Evolutionary conservation across 768 basidiomycete genomes (phyloP), one percentile per base, ranked within the genome.

Genomic region (Cystobasidium onofrii): DNA sequence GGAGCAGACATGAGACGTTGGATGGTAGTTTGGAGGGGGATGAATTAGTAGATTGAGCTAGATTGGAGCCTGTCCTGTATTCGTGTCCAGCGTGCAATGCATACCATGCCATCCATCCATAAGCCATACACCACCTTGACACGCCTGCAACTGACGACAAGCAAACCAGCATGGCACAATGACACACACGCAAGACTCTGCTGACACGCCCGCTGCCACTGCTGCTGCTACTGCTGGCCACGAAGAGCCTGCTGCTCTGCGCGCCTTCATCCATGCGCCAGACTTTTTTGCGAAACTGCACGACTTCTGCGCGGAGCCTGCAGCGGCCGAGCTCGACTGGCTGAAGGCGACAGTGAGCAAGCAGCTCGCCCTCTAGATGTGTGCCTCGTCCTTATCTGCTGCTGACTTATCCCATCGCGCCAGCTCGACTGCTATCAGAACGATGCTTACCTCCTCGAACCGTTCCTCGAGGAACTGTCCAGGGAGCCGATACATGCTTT

Each of bases 391-490:
- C 7, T 31, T 29, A 33, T 25, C 23, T 7, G 9, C 18, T 31
- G 62, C 31, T n/a, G n/a, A n/a, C n/a, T n/a, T n/a, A 54, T 46
- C 41, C 7, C 27, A 12, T 0, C 69, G 33, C 34, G 0, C 20
- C 67, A 97, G 95, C 85, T 97, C 33, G 86, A 87, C 79, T 86
- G 88, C 79, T 97, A 95, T 79, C 93, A 95, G 80, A 94, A 98
- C 75, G 91, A 95, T 77, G 85, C 93, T 1, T 91, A 92, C 80
- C 85, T 99, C 1, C 84, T 98, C 15, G 96, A 99, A 80, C 93
- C 95, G 3, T 17, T 46, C 41, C 39, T 46, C 10, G 20, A 50
- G 31, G 20, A 23, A 46, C 65, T 46, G 3, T 46, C 29, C 6
- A 31, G 4, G 15, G 15, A 20, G 6, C 46, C 46, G 10, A 50